phyloP scores from a whole-genome alignment of 75 land plant genomes.

The Selaginella tamariscina region DNA sequence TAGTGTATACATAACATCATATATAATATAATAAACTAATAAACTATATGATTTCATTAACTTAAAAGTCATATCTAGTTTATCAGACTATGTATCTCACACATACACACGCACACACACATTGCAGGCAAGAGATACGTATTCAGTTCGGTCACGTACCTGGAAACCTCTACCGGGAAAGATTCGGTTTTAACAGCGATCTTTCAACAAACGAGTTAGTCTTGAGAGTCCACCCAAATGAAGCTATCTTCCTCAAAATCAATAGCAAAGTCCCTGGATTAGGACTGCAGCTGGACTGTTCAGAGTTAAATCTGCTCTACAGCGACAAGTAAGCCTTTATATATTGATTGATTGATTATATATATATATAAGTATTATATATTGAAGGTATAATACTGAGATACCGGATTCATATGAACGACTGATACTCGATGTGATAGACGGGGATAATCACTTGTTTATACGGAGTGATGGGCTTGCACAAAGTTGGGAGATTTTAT shows the following conservation, averaged over 20 bases:
- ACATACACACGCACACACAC: no score
- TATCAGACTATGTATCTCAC: no score
- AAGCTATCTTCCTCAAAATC: constrained; percentile 54
- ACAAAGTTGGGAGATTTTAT: constrained; percentile 57
- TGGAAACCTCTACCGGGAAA: constrained; percentile 49
- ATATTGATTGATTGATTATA: not conserved
- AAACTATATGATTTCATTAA: no score
- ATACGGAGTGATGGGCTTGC: constrained; percentile 75
- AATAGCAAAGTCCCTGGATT: constrained; percentile 84
- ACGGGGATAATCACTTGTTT: constrained; percentile 72
- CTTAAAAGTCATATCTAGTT: no score
- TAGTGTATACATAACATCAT: no score
- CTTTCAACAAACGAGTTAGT: constrained; percentile 63
- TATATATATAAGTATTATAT: not conserved
- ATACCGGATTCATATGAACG: constrained; percentile 78
- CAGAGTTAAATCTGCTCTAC: constrained; percentile 66
- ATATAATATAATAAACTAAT: no score
- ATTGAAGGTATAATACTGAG: constrained; percentile 44
- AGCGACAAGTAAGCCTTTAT: constrained; percentile 38
- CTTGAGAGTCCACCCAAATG: constrained; percentile 48
- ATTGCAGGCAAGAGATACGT: constrained; percentile 56
- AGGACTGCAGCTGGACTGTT: constrained; percentile 52
- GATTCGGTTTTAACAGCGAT: constrained; percentile 35
- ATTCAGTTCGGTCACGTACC: constrained; percentile 69
- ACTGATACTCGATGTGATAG: constrained; percentile 65